phyloP scores from a whole-genome alignment of 306 rosid species.

The Lagenaria siceraria region DNA sequence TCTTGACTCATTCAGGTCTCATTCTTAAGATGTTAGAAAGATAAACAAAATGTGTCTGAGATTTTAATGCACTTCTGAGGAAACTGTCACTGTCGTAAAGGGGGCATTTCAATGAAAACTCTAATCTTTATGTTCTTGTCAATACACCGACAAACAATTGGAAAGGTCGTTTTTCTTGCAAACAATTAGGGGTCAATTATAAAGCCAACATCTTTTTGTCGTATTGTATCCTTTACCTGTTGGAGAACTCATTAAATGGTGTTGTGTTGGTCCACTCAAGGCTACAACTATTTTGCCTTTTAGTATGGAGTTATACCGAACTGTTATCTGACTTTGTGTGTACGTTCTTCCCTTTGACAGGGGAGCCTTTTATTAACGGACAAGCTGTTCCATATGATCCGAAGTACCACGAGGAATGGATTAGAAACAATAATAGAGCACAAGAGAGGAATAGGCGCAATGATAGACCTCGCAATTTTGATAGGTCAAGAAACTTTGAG shows the following conservation, averaged over 20 bases:
- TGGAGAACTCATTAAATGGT: neutral
- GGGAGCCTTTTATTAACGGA: slow-evolving; percentile 95
- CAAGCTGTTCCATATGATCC: slow-evolving; percentile 90
- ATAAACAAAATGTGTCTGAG: neutral
- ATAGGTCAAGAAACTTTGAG: slow-evolving; percentile 78
- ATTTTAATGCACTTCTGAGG: neutral
- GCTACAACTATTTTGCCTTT: neutral
- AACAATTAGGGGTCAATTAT: neutral
- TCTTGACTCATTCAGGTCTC: neutral
- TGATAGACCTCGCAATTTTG: slow-evolving; percentile 74
- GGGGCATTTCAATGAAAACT: neutral
- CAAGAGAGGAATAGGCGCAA: slow-evolving; percentile 90
- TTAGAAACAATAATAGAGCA: slow-evolving; percentile 79
- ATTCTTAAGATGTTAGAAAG: neutral
- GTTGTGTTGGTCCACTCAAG: neutral
- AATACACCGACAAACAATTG: neutral
- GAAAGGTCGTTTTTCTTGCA: neutral
- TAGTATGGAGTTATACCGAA: neutral
- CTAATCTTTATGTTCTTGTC: neutral
- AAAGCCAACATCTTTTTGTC: neutral
- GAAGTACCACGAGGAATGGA: slow-evolving; percentile 89
- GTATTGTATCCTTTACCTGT: neutral
- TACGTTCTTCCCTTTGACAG: slow-evolving; percentile 24
- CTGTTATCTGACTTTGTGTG: neutral
- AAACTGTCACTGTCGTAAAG: neutral